Percentiles rank a stretch among this genome's conserved stretches.
phyloP scores from a whole-genome alignment of 768 basidiomycete genomes.

The Rhodotorula graminis region DNA sequence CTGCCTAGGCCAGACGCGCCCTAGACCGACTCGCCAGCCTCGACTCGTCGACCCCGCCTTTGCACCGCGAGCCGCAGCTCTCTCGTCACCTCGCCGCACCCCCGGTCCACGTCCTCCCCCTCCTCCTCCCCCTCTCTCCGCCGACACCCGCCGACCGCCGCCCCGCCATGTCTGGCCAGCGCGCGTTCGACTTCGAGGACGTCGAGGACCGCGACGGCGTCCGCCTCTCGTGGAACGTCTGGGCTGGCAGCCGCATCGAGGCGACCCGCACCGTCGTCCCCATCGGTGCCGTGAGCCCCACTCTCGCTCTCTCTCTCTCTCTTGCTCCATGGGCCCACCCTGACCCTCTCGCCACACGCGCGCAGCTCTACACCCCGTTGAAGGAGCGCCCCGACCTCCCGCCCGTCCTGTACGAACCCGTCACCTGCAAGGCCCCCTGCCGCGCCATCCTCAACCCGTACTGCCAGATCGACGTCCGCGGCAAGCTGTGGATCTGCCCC shows the following conservation, averaged over 20 bases:
- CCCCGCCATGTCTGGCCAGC: slow-evolving; percentile 5
- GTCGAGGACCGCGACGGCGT: slow-evolving; percentile 96
- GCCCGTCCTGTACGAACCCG: slow-evolving; percentile 93
- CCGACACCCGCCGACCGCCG: neutral
- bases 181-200: slow-evolving; percentile 68
- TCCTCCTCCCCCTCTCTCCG: neutral
- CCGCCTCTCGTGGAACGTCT: slow-evolving; percentile 96
- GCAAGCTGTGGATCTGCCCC: slow-evolving; percentile 98
- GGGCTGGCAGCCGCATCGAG: slow-evolving; percentile 85
- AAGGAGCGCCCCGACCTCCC: slow-evolving; percentile 91
- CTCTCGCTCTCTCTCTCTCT: neutral
- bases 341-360: neutral
- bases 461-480: slow-evolving; percentile 97
- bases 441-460: slow-evolving; percentile 79
- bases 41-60: too few relatives aligned
- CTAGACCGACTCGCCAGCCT: neutral
- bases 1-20: too few relatives aligned
- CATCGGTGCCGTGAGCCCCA: slow-evolving; percentile 63
- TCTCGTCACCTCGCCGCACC: neutral
- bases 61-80: too few relatives aligned
- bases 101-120: neutral
- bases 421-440: slow-evolving; percentile 96
- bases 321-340: too few relatives aligned
- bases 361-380: slow-evolving; percentile 76
- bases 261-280: slow-evolving; percentile 96